Base-by-base conservation (phyloP, 2,329 filamentous ascomycete species). In the Phaeosphaeria sp. region DNA sequence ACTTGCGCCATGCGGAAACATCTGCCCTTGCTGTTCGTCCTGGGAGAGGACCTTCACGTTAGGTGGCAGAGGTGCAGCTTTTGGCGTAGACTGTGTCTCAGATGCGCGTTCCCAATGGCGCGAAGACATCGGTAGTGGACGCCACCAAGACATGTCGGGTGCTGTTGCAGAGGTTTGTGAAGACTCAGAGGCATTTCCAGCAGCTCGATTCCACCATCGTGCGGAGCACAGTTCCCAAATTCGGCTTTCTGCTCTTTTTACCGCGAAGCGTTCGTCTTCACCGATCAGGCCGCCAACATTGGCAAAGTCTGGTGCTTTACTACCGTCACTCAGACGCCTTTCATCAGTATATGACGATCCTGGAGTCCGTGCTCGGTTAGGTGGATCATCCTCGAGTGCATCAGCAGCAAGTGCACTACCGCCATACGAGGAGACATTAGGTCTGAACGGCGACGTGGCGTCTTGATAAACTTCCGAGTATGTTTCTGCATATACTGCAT, bases 251-350 rank as follows among this genome's bases (percentile, higher is more conserved):
- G 91, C 91, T 22, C 91, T 83, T 75, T 91, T 91, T 66, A 92
- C 93, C 0, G 91, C 91, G 72, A 95, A 95, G 13, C 87, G 82
- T 74, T 94, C 91, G 73, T 94, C 91, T 72, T 93, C 90, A 13
- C 91, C 91, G 0, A 89, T 93, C 68, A 94, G 90, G 0, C 85
- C 87, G 11, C 83, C 80, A 0, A 88, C 84, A 62, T 89, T 87
- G 50, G 82, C 85, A 69, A 94, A 95, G 69, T 94, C 85, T 0
- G 80, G 80, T 41, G 58, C 52, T 36, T 55, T 55, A 23, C 46
- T 59, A 20, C 44, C 59, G 15, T 58, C 58, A 7, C 56, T 53
- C 11, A 55, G 17, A 44, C 58, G 57, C 13, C 73, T 66, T 43
- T 78, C 73, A 20, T 74, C 70, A 3, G 67, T 70, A 56, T 59